Conservation (phyloP, 1,284 basidiomycete genomes). For the Rhodotorula sp. region DNA sequence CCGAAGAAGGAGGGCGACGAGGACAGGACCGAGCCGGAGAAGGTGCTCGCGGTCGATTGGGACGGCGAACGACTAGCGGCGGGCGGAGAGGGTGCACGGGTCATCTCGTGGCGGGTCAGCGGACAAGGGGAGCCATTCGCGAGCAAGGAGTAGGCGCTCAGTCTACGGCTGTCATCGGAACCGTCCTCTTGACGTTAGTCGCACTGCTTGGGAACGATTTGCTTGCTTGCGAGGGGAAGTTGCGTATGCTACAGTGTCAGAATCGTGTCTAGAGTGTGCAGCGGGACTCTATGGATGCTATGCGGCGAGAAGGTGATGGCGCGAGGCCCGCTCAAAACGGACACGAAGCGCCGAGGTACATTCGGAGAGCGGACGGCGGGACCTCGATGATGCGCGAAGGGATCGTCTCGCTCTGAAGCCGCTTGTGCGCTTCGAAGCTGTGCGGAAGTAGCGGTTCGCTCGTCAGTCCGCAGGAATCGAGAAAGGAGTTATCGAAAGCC, state of each 20-base stretch:
- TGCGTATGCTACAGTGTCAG: no score
- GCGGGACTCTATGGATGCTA: no score
- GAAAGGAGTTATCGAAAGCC: not conserved
- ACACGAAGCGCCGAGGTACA: constrained; percentile 49
- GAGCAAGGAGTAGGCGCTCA: not conserved
- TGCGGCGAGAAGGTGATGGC: no score
- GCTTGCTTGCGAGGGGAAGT: no score
- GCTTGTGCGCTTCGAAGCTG: constrained; percentile 51
- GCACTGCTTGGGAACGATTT: no score
- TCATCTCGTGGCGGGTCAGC: constrained; percentile 34
- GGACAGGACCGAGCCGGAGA: constrained; percentile 39
- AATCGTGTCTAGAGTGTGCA: no score
- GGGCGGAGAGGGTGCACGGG: constrained; percentile 66
- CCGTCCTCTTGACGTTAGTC: no score
- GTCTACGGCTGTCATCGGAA: not conserved
- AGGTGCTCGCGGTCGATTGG: constrained; percentile 65
- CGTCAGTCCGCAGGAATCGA: not conserved
- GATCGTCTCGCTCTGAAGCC: constrained; percentile 48
- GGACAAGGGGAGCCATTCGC: constrained; percentile 11
- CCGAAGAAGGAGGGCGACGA: constrained; percentile 41
- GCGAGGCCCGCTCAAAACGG: constrained; percentile 45
- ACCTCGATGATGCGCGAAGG: constrained; percentile 51
- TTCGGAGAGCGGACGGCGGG: constrained; percentile 48
- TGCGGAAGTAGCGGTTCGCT: not conserved
- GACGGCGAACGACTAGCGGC: constrained; percentile 66